Base-by-base conservation (phyloP, 2,329 filamentous ascomycete species). In the Xylariaceae sp. region DNA sequence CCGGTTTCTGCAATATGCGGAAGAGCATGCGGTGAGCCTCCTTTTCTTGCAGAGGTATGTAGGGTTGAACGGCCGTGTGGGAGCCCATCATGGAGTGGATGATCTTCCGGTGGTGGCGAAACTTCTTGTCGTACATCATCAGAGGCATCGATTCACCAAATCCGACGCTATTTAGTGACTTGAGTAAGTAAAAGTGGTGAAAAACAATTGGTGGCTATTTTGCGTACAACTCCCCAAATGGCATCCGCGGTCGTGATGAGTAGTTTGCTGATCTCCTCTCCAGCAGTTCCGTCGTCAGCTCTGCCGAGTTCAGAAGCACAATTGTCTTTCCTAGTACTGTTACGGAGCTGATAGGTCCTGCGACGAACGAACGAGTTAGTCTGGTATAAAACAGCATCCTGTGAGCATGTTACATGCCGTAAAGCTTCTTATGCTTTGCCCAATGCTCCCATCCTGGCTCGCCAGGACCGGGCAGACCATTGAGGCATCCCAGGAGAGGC, bases 401-500 rank as follows among this genome's bases (percentile, higher is more conserved):
- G 11, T 10, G 11, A 8, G 37, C 37, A 13, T 9, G 11, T 13
- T 13, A 41, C 37, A 13, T 30, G 64, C 64, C 64, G 47, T 77
- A 76, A 0, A 64, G 49, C 4, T 76, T 71, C 55, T 75, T 77
- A 59, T 74, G 72, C 59, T 74, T 72, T 35, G 74, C 53, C 76
- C 76, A 79, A 56, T 78, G 75, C 51, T 72, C 62, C 60, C 71
- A 75, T 59, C 77, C 75, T 3, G 66, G 69, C 4, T 60, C 63
- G 1, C 72, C 73, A 0, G 59, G 54, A 0, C 72, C 67, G 0
- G 80, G 80, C 9, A 83, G 68, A 61, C 83, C 79, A 1, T 64
- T 61, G 13, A 82, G 62, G 63, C 83, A 83, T 3, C 81, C 81
- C 3, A 83, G 35, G 0, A 83, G 11, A 0, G 79, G 78, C 6